Evolutionary conservation across 2,329 filamentous ascomycete genomes (phyloP), one percentile per base, ranked within the genome.

Genomic region (Penicillium sp.): DNA sequence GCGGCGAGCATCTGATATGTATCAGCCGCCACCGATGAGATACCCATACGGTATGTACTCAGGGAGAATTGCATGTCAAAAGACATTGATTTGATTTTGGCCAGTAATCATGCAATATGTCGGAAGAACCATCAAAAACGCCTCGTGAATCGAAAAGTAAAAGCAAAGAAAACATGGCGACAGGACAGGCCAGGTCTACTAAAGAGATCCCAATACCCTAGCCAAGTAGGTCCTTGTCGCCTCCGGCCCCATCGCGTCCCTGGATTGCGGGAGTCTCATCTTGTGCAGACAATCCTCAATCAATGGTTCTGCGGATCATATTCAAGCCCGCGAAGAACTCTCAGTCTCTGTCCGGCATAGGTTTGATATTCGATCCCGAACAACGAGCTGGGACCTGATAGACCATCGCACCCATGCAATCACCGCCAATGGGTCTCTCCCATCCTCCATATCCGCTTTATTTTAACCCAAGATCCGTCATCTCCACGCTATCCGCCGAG

Each of bases 401-500:
- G 37, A 16, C 6, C 37, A 13, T 33, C 18, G 27, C 50, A 46
- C 40, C 27, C 40, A n/a, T 13, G 9, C 14, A n/a, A 16, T 31
- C 43, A 46, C 14, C 24, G 24, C 14, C 24, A 24, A 43, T 24
- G 7, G 13, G 10, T n/a, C 22, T 18, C 19, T 40, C 11, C 24
- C 41, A 22, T 35, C 24, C 31, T 19, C 35, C 36, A 14, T 18
- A 11, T 13, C 24, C 18, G 2, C 22, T 24, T 66, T 68, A 73
- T 69, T 70, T 71, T 64, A 78, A 72, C 60, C 75, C 71, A 52
- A 78, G 61, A 60, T 79, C 74, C 56, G 71, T 79, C 78, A 77
- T 80, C 65, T 80, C 77, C 58, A 82, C 78, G 50, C 78, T 79
- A 46, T 83, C 81, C 27, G 82, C 82, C 43, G 81, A 82, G 37